Percentiles rank a stretch among this genome's conserved stretches.
Evolutionary conservation across 768 basidiomycete species (phyloP).

Genomic region (Leccinum sublutescens): DNA sequence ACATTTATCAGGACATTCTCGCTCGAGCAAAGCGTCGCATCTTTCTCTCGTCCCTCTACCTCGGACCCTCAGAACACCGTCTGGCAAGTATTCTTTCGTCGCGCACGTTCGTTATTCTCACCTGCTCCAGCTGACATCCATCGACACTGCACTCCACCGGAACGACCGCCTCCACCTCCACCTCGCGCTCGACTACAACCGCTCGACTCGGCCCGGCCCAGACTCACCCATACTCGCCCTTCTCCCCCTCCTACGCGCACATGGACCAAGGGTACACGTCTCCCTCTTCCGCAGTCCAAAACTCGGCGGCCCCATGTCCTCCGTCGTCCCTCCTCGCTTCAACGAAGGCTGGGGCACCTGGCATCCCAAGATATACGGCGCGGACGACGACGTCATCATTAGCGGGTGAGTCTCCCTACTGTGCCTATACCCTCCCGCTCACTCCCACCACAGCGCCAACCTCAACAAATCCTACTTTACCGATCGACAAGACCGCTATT

Average conservation of each 20-base stretch:
- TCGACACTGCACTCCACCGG: slow-evolving; percentile 55
- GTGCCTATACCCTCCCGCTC: slow-evolving; percentile 2
- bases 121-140: slow-evolving; percentile 60
- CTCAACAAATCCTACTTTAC: slow-evolving; percentile 92
- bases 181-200: slow-evolving; percentile 78
- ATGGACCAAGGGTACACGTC: slow-evolving; percentile 70
- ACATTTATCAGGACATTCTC: slow-evolving; percentile 61
- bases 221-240: slow-evolving; percentile 67
- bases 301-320: slow-evolving; percentile 69
- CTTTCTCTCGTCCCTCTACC: slow-evolving; percentile 88
- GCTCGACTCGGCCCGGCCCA: slow-evolving; percentile 71
- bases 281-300: slow-evolving; percentile 88
- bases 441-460: slow-evolving; percentile 67
- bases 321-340: slow-evolving; percentile 83
- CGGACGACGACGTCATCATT: slow-evolving; percentile 89
- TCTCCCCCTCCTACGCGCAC: slow-evolving; percentile 68
- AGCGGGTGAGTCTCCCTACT: slow-evolving; percentile 76
- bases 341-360: slow-evolving; percentile 99
- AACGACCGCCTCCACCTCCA: slow-evolving; percentile 65
- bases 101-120: neutral
- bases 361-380: slow-evolving; percentile 96
- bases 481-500: slow-evolving; percentile 91
- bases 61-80: slow-evolving; percentile 74
- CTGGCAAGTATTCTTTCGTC: slow-evolving; percentile 54
- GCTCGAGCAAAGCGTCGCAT: slow-evolving; percentile 73